Conservation (phyloP, 1,284 basidiomycete species). For the Retiboletus flavoniger region DNA sequence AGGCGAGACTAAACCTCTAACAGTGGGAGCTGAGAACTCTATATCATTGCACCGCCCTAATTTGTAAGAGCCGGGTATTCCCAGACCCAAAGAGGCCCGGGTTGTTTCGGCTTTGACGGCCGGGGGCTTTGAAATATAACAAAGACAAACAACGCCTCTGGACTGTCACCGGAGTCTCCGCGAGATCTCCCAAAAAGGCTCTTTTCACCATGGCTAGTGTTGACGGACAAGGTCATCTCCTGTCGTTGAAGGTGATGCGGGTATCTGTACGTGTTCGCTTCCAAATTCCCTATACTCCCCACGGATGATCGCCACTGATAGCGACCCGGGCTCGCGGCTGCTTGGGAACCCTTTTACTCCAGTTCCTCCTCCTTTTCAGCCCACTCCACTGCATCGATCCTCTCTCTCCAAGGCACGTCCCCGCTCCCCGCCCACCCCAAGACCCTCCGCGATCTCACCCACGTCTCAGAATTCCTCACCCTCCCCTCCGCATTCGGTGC, state of each 20-base stretch:
- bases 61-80: no score
- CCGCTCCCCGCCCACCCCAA: no score
- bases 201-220: conserved; percentile 16
- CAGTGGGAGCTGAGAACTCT: no score
- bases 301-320: conserved; percentile 37
- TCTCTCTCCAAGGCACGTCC: no score
- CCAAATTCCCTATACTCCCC: conserved; percentile 51
- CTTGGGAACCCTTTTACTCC: conserved; percentile 83
- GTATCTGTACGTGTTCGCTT: conserved; percentile 60
- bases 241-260: conserved; percentile 80
- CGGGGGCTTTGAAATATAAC: conserved; percentile 18
- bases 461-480: conserved; percentile 68
- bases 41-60: no score
- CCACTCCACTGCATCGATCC: conserved; percentile 63
- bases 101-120: background rate
- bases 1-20: no score
- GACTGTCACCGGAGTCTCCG: no score
- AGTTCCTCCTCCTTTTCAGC: conserved; percentile 76
- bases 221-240: conserved; percentile 58
- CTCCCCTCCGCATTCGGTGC: conserved; percentile 72
- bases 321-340: conserved; percentile 70
- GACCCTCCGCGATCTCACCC: conserved; percentile 48
- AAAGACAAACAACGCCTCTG: conserved; percentile 21
- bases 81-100: no score
- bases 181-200: background rate